Base-by-base conservation (phyloP, 2,329 filamentous ascomycete genomes). In the Penicillium olsonii region DNA sequence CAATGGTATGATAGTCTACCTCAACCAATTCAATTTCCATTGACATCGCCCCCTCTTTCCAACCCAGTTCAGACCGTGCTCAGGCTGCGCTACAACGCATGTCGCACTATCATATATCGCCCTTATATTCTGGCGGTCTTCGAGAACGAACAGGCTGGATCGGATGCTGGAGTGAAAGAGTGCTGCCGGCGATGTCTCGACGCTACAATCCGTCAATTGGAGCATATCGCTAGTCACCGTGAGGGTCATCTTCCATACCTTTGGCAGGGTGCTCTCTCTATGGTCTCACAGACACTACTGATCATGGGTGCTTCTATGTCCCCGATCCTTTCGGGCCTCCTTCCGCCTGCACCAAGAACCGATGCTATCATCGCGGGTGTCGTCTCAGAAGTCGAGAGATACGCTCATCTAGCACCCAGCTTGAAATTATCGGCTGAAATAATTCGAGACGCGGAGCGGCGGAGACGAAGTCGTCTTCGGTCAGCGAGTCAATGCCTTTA, bases 301-400 rank as follows among this genome's bases (percentile, higher is more conserved):
- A 83, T 94, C 27, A 92, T 94, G 88, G 89, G 88, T 6, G 87
- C 88, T 14, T 90, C 87, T 14, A 88, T 92, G 84, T 91, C 85
- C 8, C 84, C 85, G 1, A 85, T 85, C 5, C 80, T 92, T 3
- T 84, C 82, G 19, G 79, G 76, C 42, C 84, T 92, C 34, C 75
- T 92, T 24, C 78, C 79, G 8, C 74, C 80, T 1, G 72, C 66
- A 54, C 59, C 68, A 43, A 72, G 84, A 29, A 82, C 92, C 59
- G 87, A 92, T 68, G 79, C 83, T 49, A 90, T 92, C 60, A 89
- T 92, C 69, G 84, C 84, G 62, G 84, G 88, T 49, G 88, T 92
- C 39, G 82, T 92, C 38, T 75, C 83, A 52, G 89, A 92, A 64
- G 84, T 92, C 52, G 85, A 89, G 66, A 80, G 83, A 57, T 88